Evolutionary conservation across 2,329 filamentous ascomycete species (phyloP).

Genomic region (Bipolaris sorokiniana): DNA sequence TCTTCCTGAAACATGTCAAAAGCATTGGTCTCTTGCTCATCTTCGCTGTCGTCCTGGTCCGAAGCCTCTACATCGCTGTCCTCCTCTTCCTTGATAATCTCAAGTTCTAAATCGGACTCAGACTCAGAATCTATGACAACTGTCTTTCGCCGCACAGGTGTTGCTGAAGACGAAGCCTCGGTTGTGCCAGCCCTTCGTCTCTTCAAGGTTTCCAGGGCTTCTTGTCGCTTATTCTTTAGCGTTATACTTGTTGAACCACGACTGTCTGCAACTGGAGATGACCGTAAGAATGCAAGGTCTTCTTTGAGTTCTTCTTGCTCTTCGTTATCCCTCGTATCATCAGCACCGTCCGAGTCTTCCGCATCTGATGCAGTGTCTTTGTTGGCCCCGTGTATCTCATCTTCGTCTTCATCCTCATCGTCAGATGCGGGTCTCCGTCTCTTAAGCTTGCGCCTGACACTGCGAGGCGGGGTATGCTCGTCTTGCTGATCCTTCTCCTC

Average conservation of each 20-base stretch:
- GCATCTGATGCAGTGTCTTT: constrained; percentile 25
- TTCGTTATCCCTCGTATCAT: constrained; percentile 11
- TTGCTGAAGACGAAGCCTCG: constrained; percentile 34
- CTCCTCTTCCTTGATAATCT: constrained; percentile 44
- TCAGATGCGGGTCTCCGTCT: constrained; percentile 10
- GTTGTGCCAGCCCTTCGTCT: constrained; percentile 46
- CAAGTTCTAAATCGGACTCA: constrained; percentile 38
- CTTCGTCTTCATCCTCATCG: constrained; percentile 11
- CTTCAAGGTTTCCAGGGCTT: constrained; percentile 54
- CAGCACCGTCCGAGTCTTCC: constrained; percentile 17
- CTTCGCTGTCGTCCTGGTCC: constrained; percentile 32
- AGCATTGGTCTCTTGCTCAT: constrained; percentile 35
- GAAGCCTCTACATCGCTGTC: constrained; percentile 24
- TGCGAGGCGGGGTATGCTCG: constrained; percentile 11
- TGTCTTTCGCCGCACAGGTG: constrained; percentile 29
- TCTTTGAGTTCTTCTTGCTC: constrained; percentile 53
- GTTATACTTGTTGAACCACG: constrained; percentile 35
- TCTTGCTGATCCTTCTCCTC: constrained; percentile 1
- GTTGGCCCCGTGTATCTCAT: constrained; percentile 21
- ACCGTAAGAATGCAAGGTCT: constrained; percentile 53
- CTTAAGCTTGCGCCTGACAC: constrained; percentile 9
- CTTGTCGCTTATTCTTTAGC: constrained; percentile 46
- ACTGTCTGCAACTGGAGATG: constrained; percentile 40
- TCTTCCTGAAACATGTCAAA: constrained; percentile 59
- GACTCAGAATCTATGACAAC: constrained; percentile 34